Evolutionary conservation across 2,329 filamentous ascomycete genomes (phyloP).

Genomic region (Akanthomyces uredinophilus): DNA sequence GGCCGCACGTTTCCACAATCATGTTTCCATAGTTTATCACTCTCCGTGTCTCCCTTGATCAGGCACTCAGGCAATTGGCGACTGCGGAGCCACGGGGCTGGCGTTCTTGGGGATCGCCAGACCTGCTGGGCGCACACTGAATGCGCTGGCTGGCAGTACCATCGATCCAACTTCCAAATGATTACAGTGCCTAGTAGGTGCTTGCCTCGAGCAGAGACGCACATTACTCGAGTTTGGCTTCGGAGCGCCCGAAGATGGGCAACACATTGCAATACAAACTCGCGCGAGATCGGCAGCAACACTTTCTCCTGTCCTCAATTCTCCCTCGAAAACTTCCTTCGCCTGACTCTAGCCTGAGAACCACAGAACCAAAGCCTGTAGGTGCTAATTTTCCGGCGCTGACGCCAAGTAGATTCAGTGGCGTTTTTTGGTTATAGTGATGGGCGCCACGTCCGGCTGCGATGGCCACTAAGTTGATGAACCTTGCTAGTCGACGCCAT

Average conservation of each 20-base stretch:
- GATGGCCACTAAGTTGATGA: not conserved
- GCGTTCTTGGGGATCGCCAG: not conserved
- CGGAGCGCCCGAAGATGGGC: no score
- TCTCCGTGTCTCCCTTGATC: no score
- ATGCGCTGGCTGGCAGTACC: no score
- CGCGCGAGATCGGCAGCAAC: not conserved
- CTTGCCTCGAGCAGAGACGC: not conserved
- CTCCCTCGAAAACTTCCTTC: not conserved
- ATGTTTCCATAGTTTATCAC: not conserved
- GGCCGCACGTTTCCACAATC: not conserved
- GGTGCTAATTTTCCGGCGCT: not conserved
- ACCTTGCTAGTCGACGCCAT: conserved; percentile 6
- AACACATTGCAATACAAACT: not conserved
- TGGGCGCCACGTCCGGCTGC: conserved; percentile 8
- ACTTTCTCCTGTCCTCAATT: not conserved
- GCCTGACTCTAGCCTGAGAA: not conserved
- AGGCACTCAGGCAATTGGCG: no score
- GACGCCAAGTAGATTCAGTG: conserved; percentile 10
- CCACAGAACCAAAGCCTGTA: not conserved
- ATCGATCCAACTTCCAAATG: not conserved
- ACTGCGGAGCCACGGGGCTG: not conserved
- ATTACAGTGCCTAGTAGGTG: not conserved
- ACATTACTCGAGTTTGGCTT: not conserved
- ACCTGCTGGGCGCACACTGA: no score
- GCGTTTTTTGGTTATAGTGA: not conserved